Base-by-base conservation (phyloP, 768 basidiomycete species). In the Chiua virens region DNA sequence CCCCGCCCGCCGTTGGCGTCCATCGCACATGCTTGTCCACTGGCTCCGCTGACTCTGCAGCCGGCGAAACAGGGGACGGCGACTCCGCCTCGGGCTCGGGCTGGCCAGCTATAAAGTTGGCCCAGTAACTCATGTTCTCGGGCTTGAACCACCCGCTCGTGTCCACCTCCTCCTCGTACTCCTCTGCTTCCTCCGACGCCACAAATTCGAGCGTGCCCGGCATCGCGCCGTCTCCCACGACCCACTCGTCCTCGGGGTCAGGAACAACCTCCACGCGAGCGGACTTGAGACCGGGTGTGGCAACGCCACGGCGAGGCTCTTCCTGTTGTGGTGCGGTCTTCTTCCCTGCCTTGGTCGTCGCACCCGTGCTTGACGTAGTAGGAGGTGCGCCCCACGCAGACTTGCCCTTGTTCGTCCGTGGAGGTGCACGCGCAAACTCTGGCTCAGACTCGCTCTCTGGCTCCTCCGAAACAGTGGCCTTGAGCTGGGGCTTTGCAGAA, bases 121-220 rank as follows among this genome's bases (percentile, higher is more conserved):
- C 59, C 69, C 69, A 69, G 46, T 70, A 69, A 45, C 34, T 56
- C 17, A 59, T 37, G 35, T 59, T 49, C 8, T 60, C 63, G 5
- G 65, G 62, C 18, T 61, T 53, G 32, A 61, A 57, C 69, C 60
- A 70, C 7, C 49, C 32, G 22, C 45, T 63, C 51, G 49, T 50
- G 18, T 60, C 58, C 9, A 17, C 55, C 28, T 62, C 63, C 3
- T 68, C 65, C 0, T 58, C 63, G 3, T n/a, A n/a, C n/a, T 57
- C 54, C 18, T 52, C 61, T 7, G 23, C 47, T 4, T 46, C 59
- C 5, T 57, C 57, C 18, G 37, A 18, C 14, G 17, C 45, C 11
- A 32, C 46, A 3, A 50, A 47, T 3, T 42, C 27, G 28, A 58
- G 27, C 2, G 51, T 35, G 37, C 58, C 53, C 2, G 57, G 51